Percentiles rank a stretch among this genome's conserved stretches.
Evolutionary conservation across 495 filamentous ascomycete genomes (phyloP).

Genomic region (Penicillium cosmopolitanum): DNA sequence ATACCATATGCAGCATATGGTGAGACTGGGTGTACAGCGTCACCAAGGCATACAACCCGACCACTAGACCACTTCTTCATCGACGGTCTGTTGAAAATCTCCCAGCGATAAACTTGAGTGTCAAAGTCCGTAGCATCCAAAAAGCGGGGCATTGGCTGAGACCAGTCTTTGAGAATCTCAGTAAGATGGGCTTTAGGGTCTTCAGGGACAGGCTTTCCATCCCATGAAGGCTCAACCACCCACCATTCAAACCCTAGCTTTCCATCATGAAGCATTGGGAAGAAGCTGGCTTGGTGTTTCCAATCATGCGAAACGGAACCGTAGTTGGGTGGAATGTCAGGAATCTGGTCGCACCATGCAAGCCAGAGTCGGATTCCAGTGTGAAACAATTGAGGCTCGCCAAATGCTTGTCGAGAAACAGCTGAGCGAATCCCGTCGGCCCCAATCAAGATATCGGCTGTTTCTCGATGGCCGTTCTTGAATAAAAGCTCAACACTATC

Average conservation of each 20-base stretch:
- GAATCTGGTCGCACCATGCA: too few relatives aligned
- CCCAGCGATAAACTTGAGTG: slow-evolving; percentile 25
- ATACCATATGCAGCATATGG: slow-evolving; percentile 32
- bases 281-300: too few relatives aligned
- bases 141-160: slow-evolving; percentile 14
- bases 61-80: slow-evolving; percentile 27
- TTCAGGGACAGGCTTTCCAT: slow-evolving; percentile 21
- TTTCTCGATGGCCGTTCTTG: too few relatives aligned
- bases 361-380: too few relatives aligned
- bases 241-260: slow-evolving; percentile 29
- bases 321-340: too few relatives aligned
- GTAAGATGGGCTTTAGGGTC: slow-evolving; percentile 20
- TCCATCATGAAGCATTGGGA: slow-evolving; percentile 21
- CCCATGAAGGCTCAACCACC: slow-evolving; percentile 26
- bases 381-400: too few relatives aligned
- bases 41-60: slow-evolving; percentile 21
- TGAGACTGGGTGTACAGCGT: slow-evolving; percentile 27
- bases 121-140: too few relatives aligned
- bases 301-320: too few relatives aligned
- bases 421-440: too few relatives aligned
- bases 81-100: slow-evolving; percentile 24
- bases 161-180: slow-evolving; percentile 21
- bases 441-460: too few relatives aligned
- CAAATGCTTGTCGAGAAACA: too few relatives aligned
- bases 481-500: too few relatives aligned